A percentile compares a stretch with the other conserved stretches of the same genome.
Evolutionary conservation across 108 stramenopile genomes (phyloP).

Genomic region (Asterionellopsis glacialis): DNA sequence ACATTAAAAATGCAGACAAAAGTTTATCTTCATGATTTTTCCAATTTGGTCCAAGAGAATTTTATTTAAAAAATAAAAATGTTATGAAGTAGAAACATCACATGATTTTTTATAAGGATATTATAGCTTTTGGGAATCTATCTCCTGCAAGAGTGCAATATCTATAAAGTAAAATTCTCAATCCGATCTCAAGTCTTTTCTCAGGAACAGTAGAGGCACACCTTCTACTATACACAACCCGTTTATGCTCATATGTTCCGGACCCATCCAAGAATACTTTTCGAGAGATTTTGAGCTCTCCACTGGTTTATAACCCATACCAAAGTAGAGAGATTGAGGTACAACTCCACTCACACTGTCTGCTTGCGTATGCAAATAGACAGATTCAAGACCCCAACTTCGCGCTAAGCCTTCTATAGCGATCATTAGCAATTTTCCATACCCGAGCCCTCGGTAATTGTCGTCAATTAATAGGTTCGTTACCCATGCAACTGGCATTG

Average conservation of each 20-base stretch:
- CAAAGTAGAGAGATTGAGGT: slow-evolving; percentile 44
- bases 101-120: too few species aligned
- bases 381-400: slow-evolving; percentile 46
- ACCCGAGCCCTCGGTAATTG: slow-evolving; percentile 49
- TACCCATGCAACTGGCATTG: slow-evolving; percentile 38
- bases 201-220: not conserved
- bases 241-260: not conserved
- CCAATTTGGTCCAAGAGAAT: too few species aligned
- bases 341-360: slow-evolving; percentile 39
- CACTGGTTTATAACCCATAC: slow-evolving; percentile 38
- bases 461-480: slow-evolving; percentile 55
- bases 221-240: not conserved
- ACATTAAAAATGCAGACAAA: too few species aligned
- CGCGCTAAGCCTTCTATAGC: slow-evolving; percentile 60
- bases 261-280: slow-evolving; percentile 1
- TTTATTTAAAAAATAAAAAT: too few species aligned
- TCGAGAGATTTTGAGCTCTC: not conserved
- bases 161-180: too few species aligned
- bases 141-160: too few species aligned
- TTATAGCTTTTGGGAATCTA: too few species aligned
- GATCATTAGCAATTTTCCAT: slow-evolving; percentile 52
- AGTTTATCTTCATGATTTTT: too few species aligned
- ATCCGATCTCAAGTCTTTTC: not conserved
- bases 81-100: too few species aligned
- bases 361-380: slow-evolving; percentile 66